phyloP scores from a whole-genome alignment of 768 basidiomycete species.

The Calocybe cyanea region DNA sequence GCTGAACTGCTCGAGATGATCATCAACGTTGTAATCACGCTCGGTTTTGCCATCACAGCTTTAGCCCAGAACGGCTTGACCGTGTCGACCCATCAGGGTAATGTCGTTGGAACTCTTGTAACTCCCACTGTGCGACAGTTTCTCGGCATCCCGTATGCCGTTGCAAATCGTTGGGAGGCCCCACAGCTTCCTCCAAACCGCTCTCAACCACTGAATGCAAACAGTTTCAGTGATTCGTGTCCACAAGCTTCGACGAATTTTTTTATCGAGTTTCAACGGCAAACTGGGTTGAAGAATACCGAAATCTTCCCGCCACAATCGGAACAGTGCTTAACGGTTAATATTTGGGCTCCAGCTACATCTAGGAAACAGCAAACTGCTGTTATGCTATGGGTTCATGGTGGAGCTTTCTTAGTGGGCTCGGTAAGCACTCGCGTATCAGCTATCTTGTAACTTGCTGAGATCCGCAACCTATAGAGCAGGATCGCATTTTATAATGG shows the following conservation, averaged over 20 bases:
- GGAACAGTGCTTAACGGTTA: conserved; percentile 34
- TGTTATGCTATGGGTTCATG: conserved; percentile 35
- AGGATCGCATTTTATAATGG: conserved; percentile 25
- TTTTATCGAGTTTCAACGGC: conserved; percentile 19
- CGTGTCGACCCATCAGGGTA: conserved; percentile 26
- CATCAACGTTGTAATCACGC: no score
- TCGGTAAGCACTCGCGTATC: conserved; percentile 22
- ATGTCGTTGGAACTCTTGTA: conserved; percentile 23
- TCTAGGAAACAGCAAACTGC: conserved; percentile 27
- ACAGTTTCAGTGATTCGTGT: conserved; percentile 27
- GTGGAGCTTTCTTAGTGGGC: conserved; percentile 32
- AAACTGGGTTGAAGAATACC: conserved; percentile 16
- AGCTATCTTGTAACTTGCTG: background rate
- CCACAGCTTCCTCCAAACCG: conserved; percentile 23
- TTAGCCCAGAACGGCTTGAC: conserved; percentile 14
- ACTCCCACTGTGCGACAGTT: conserved; percentile 29
- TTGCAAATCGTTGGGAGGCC: conserved; percentile 29
- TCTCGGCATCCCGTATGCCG: conserved; percentile 31
- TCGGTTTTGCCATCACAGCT: no score
- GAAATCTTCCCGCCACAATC: conserved; percentile 20
- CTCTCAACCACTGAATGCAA: conserved; percentile 18
- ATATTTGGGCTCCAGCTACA: conserved; percentile 32
- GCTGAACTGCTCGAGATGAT: no score
- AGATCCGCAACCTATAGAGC: conserved; percentile 18
- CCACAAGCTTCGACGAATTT: conserved; percentile 19